Percentiles rank a stretch among this genome's conserved stretches.
Conservation (phyloP, 2,329 filamentous ascomycete genomes). For the Nigrospora sphaerica region DNA sequence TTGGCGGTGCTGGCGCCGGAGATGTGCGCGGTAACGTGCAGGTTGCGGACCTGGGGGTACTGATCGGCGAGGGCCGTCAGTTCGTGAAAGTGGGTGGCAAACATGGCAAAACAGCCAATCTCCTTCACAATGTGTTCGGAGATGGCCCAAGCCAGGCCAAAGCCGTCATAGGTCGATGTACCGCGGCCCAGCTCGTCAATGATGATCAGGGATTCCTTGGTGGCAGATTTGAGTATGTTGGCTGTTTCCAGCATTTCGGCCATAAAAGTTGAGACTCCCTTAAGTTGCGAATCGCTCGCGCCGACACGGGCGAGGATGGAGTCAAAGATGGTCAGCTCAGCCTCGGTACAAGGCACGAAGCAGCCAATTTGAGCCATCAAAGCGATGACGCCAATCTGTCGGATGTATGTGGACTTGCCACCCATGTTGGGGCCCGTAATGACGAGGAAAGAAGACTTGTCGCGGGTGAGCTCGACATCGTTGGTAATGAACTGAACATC, state of each 20-base stretch:
- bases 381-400: constrained; percentile 93
- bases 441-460: constrained; percentile 82
- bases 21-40: constrained; percentile 96
- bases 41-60: constrained; percentile 80
- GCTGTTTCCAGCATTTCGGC: constrained; percentile 98
- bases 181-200: constrained; percentile 96
- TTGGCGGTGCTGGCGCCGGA: constrained; percentile 34
- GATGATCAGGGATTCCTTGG: constrained; percentile 91
- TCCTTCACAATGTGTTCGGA: constrained; percentile 95
- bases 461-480: constrained; percentile 75
- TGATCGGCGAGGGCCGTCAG: constrained; percentile 84
- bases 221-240: constrained; percentile 96
- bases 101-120: constrained; percentile 89
- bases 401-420: constrained; percentile 96
- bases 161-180: constrained; percentile 96
- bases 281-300: constrained; percentile 92
- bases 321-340: constrained; percentile 93
- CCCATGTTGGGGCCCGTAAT: constrained; percentile 99
- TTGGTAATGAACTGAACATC: constrained; percentile 99
- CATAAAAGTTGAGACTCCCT: constrained; percentile 98
- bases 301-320: constrained; percentile 94
- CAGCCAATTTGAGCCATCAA: constrained; percentile 96
- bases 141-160: constrained; percentile 98
- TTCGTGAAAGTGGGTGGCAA: constrained; percentile 98
- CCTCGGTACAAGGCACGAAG: constrained; percentile 87